Percentiles rank a stretch among this genome's conserved stretches.
Conservation (phyloP, 805 yeast species). For the Monosporozyma aerobia region DNA sequence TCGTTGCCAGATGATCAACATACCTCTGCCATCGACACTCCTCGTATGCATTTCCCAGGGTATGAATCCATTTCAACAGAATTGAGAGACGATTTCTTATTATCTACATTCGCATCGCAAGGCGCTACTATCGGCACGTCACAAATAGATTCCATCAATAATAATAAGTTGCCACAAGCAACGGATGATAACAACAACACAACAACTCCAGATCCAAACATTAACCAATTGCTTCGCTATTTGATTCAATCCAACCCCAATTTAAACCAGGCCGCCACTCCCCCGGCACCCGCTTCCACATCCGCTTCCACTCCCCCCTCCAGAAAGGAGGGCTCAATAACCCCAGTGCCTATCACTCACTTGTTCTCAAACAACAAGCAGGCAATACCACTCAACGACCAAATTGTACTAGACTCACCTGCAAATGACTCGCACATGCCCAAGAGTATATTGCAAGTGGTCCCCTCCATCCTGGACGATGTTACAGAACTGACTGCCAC, state of each 20-base stretch:
- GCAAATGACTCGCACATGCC: constrained; percentile 16
- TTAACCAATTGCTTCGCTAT: constrained; percentile 2
- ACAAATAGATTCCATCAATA: constrained; percentile 2
- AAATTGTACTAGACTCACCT: constrained; percentile 7
- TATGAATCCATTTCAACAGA: constrained; percentile 56
- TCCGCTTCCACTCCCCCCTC: background rate
- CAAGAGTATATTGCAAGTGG: constrained; percentile 14
- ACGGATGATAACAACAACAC: background rate
- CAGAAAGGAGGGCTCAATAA: too few species aligned
- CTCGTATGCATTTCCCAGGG: constrained; percentile 4
- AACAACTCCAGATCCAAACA: background rate
- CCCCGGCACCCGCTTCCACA: background rate
- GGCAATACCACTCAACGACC: constrained; percentile 2
- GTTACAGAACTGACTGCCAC: constrained; percentile 7
- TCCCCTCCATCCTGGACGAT: constrained; percentile 14
- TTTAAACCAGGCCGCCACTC: background rate
- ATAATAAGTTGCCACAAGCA: background rate
- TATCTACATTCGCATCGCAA: constrained; percentile 61
- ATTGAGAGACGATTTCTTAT: constrained; percentile 58
- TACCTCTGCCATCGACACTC: too few species aligned
- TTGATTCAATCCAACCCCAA: background rate
- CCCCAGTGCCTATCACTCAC: background rate
- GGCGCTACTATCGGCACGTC: constrained; percentile 3
- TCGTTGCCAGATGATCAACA: too few species aligned
- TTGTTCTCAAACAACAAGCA: background rate